phyloP scores from a whole-genome alignment of 768 basidiomycete species.

The Hemileccinum rubropunctum region DNA sequence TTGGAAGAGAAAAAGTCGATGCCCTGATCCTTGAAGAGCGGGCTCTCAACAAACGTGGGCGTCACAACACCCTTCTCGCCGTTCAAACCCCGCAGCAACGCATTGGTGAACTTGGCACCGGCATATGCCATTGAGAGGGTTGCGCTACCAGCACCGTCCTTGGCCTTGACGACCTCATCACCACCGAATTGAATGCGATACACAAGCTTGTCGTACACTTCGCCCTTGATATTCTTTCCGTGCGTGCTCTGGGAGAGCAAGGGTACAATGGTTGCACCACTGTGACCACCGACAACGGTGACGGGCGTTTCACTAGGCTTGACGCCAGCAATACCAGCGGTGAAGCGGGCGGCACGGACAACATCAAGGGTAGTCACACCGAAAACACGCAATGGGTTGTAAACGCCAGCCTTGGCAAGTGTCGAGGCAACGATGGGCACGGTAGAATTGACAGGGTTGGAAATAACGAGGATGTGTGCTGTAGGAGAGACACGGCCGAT shows the following conservation, averaged over 20 bases:
- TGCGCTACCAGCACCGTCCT: slow-evolving; percentile 80
- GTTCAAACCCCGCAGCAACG: slow-evolving; percentile 56
- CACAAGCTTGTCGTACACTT: slow-evolving; percentile 74
- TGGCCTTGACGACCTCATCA: slow-evolving; percentile 98
- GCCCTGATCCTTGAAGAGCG: slow-evolving; percentile 80
- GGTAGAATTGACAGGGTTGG: slow-evolving; percentile 98
- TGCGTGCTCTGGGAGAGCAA: slow-evolving; percentile 79
- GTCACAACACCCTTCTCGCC: slow-evolving; percentile 70
- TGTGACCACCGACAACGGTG: slow-evolving; percentile 94
- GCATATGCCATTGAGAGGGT: slow-evolving; percentile 80
- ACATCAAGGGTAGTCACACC: slow-evolving; percentile 99
- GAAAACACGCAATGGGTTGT: slow-evolving; percentile 85
- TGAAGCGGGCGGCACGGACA: slow-evolving; percentile 92
- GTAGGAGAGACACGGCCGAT: slow-evolving; percentile 83
- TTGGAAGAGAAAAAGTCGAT: slow-evolving; percentile 93
- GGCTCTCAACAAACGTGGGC: slow-evolving; percentile 88
- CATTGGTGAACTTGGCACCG: slow-evolving; percentile 66
- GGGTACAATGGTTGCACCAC: slow-evolving; percentile 95
- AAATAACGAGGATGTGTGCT: slow-evolving; percentile 95
- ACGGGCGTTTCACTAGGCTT: slow-evolving; percentile 67
- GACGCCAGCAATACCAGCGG: slow-evolving; percentile 63
- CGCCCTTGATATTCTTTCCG: slow-evolving; percentile 73
- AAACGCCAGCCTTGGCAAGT: slow-evolving; percentile 89
- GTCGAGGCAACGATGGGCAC: slow-evolving; percentile 95
- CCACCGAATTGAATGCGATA: slow-evolving; percentile 97